These are phyloP conservation scores for Angophora floribunda DNA, from an alignment of 345 rosid species.

Conservation along the genomic window DNA sequence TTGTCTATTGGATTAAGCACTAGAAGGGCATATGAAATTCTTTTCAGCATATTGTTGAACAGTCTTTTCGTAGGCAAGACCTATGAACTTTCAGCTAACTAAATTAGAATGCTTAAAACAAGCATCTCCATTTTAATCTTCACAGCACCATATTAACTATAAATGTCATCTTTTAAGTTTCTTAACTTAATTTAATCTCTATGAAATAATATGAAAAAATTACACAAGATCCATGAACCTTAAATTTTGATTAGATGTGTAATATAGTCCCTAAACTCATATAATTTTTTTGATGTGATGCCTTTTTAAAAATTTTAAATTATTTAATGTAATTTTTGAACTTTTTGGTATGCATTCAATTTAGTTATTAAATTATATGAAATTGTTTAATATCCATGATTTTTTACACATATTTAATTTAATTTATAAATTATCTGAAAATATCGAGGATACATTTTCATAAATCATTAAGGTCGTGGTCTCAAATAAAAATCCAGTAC, in stretches of 20 bases:
- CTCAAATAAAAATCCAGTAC: background rate
- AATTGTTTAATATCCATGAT: no score
- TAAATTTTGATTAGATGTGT: rapidly evolving
- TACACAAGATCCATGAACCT: rapidly evolving
- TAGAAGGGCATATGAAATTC: background rate
- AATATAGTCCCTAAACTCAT: rapidly evolving
- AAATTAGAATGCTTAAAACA: background rate
- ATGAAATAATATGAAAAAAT: no score
- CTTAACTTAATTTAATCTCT: background rate
- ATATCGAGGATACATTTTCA: no score
- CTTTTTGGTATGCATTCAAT: no score
- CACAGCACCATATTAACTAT: background rate
- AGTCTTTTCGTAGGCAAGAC: background rate
- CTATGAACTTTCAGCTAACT: background rate
- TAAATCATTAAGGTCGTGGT: no score
- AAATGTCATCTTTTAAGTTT: background rate
- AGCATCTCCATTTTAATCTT: background rate
- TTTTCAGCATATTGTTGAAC: background rate
- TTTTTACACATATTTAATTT: no score
- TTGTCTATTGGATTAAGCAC: background rate
- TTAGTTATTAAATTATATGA: no score
- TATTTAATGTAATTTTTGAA: rapidly evolving
- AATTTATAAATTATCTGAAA: rapidly evolving
- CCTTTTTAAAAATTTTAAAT: no score
- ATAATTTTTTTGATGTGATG: rapidly evolving